Evolutionary conservation across 2,329 filamentous ascomycete genomes (phyloP).

Genomic region (Calonectria honghensis): DNA sequence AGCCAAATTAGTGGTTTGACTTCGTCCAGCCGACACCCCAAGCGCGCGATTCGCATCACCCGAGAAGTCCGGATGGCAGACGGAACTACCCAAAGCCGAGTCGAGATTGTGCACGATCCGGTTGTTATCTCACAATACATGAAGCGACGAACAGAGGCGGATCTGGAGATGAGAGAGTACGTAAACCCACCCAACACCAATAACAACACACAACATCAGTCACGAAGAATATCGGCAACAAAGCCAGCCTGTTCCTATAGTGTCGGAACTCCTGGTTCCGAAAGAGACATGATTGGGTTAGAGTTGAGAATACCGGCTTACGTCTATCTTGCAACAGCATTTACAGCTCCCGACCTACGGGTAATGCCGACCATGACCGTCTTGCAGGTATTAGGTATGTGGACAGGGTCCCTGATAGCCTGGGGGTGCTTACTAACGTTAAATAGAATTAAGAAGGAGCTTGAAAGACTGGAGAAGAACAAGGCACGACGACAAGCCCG

Average conservation of each 20-base stretch:
- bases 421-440: slow-evolving; percentile 41
- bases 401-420: not conserved
- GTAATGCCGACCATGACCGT: slow-evolving; percentile 71
- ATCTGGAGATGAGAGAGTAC: slow-evolving; percentile 84
- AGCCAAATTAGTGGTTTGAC: slow-evolving; percentile 85
- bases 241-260: slow-evolving; percentile 47
- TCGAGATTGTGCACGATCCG: slow-evolving; percentile 84
- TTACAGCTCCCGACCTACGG: slow-evolving; percentile 69
- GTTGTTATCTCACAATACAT: slow-evolving; percentile 93
- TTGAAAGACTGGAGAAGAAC: slow-evolving; percentile 91
- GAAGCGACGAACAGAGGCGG: slow-evolving; percentile 82
- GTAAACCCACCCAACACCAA: slow-evolving; percentile 59
- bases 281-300: slow-evolving; percentile 58
- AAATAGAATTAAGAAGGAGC: slow-evolving; percentile 74
- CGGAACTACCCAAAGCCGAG: slow-evolving; percentile 75
- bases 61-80: slow-evolving; percentile 72
- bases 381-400: slow-evolving; percentile 66
- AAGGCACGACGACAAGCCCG: slow-evolving; percentile 91
- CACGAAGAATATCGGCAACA: slow-evolving; percentile 35
- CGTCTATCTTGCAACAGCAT: slow-evolving; percentile 65
- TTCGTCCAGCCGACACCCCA: slow-evolving; percentile 78
- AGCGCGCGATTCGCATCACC: slow-evolving; percentile 83
- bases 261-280: slow-evolving; percentile 56
- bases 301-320: slow-evolving; percentile 62
- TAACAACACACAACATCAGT: slow-evolving; percentile 21